phyloP scores from a whole-genome alignment of 306 rosid species.

The Vachellia pachyceras region DNA sequence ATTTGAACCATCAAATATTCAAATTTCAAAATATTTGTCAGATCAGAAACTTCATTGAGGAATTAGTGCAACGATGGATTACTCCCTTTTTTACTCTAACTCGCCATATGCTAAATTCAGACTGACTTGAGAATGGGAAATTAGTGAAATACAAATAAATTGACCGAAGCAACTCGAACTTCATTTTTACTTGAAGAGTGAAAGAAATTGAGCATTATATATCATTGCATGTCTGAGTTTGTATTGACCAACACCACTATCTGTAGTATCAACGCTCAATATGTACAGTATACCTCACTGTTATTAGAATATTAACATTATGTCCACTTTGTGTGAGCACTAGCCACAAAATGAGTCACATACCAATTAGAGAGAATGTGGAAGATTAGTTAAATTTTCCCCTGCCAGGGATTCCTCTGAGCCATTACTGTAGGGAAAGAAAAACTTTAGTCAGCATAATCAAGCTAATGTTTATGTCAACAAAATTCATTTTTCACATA shows the following conservation, averaged over 20 bases:
- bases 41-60: neutral
- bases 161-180: neutral
- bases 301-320: slow-evolving; percentile 27
- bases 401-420: slow-evolving; percentile 64
- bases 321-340: slow-evolving; percentile 26
- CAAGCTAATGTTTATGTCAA: slow-evolving; percentile 2
- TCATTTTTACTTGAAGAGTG: neutral
- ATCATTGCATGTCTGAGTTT: slow-evolving; percentile 18
- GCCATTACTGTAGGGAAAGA: slow-evolving; percentile 65
- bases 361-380: slow-evolving; percentile 54
- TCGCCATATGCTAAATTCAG: neutral
- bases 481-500: neutral
- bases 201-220: slow-evolving; percentile 13
- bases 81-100: neutral
- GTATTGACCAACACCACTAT: slow-evolving; percentile 24
- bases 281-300: slow-evolving; percentile 38
- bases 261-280: slow-evolving; percentile 14
- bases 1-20: neutral
- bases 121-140: neutral
- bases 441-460: slow-evolving; percentile 8
- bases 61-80: neutral
- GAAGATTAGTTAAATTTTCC: slow-evolving; percentile 61
- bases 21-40: neutral
- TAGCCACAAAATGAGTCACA: slow-evolving; percentile 20
- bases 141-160: neutral